Evolutionary conservation across 371 early-diverging fungal species (phyloP).

Genomic region (Syncephalastrum racemosum): DNA sequence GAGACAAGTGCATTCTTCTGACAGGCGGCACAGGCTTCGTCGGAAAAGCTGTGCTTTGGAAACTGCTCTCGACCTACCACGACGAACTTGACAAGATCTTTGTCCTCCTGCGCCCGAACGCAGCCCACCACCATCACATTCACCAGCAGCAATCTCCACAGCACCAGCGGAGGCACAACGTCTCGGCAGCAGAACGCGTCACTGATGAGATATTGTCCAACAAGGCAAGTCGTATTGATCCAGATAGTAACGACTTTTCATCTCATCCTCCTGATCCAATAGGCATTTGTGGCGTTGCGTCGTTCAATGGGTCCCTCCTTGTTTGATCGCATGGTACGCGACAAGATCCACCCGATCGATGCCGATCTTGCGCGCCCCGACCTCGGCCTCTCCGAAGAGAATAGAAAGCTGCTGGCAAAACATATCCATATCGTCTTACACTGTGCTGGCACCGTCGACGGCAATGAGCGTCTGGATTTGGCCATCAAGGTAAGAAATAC

Average conservation of each 20-base stretch:
- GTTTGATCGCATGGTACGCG: constrained; percentile 43
- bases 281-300: constrained; percentile 46
- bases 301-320: constrained; percentile 35
- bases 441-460: constrained; percentile 60
- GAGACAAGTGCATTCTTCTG: constrained; percentile 45
- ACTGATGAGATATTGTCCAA: constrained; percentile 45
- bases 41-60: constrained; percentile 63
- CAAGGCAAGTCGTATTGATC: constrained; percentile 24
- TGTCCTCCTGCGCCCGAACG: constrained; percentile 28
- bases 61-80: constrained; percentile 34
- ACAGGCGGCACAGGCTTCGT: constrained; percentile 68
- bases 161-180: constrained; percentile 5
- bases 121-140: constrained; percentile 14
- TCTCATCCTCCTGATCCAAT: background rate
- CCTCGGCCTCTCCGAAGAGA: constrained; percentile 48
- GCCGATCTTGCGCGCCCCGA: constrained; percentile 51
- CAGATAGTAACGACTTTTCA: background rate
- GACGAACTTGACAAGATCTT: constrained; percentile 36
- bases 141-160: constrained; percentile 1
- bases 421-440: constrained; percentile 53
- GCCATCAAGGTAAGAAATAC: constrained; percentile 45
- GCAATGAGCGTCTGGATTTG: constrained; percentile 50
- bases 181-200: constrained; percentile 25
- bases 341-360: constrained; percentile 53
- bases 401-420: constrained; percentile 39